These are phyloP conservation scores for Cladochytrium replicatum DNA, from an alignment of 192 early-diverging fungal genomes.

Conservation along the genomic window DNA sequence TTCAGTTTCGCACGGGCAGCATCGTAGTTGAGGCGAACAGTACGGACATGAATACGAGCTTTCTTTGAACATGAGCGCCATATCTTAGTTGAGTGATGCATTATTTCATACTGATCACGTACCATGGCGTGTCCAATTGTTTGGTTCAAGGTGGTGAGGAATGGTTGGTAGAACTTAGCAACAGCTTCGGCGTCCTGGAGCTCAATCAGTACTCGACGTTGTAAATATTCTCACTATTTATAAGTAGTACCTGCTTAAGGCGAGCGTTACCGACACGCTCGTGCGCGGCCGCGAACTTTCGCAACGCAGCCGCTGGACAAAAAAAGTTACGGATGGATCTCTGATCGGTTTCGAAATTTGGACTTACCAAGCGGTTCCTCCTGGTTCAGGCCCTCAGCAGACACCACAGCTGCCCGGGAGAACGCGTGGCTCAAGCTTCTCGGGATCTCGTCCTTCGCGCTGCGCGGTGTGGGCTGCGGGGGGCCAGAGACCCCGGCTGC, in stretches of 20 bases:
- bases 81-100: background rate
- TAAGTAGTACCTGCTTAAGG: constrained; percentile 30
- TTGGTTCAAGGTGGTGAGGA: constrained; percentile 56
- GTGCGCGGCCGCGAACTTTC: constrained; percentile 74
- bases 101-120: background rate
- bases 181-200: constrained; percentile 59
- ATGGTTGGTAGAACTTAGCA: constrained; percentile 67
- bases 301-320: constrained; percentile 67
- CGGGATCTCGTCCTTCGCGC: constrained; percentile 21
- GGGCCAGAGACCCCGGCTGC: constrained; percentile 39
- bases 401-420: constrained; percentile 53
- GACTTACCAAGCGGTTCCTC: constrained; percentile 68
- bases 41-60: constrained; percentile 74
- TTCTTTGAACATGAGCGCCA: constrained; percentile 29
- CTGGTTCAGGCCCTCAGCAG: constrained; percentile 55
- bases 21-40: constrained; percentile 77
- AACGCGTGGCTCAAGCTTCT: constrained; percentile 63
- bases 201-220: constrained; percentile 24
- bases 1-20: constrained; percentile 71
- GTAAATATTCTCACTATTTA: background rate
- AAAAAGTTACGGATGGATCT: too few relatives aligned
- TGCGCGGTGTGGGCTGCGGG: constrained; percentile 16
- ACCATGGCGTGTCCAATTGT: constrained; percentile 69
- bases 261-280: constrained; percentile 78
- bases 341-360: background rate